Percentiles rank a stretch among this genome's conserved stretches.
Conservation (phyloP, 148 eudicot genomes). For the Cornus kousa region DNA sequence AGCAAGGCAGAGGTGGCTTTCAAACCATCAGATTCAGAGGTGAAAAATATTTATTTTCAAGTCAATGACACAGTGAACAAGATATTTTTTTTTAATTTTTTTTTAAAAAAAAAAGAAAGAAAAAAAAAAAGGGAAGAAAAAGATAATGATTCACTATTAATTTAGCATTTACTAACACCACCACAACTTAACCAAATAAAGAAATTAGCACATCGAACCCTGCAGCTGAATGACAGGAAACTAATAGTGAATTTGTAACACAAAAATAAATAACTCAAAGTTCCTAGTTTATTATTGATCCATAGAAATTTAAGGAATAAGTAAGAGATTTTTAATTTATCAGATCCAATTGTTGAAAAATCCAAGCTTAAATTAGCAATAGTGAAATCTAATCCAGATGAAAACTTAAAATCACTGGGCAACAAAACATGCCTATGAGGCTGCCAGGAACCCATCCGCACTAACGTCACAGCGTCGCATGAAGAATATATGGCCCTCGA, state of each 20-base stretch:
- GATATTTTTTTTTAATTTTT: too few species aligned
- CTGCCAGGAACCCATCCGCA: too few species aligned
- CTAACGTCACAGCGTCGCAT: too few species aligned
- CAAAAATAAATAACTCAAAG: not conserved
- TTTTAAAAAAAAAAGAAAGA: too few species aligned
- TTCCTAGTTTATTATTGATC: not conserved
- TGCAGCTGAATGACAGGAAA: slow-evolving; percentile 3
- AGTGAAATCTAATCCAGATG: too few species aligned
- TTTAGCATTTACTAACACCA: slow-evolving; percentile 1
- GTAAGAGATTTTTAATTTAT: not conserved
- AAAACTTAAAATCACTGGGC: not conserved
- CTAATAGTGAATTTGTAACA: not conserved
- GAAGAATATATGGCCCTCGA: too few species aligned
- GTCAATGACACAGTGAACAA: not conserved
- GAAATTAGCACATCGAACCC: not conserved
- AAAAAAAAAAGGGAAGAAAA: not conserved
- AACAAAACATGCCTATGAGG: not conserved
- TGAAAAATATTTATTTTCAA: not conserved
- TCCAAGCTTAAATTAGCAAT: not conserved
- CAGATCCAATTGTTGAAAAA: not conserved
- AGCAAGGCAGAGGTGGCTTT: not conserved
- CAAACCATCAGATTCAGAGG: not conserved
- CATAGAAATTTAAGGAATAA: not conserved
- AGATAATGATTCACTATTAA: not conserved
- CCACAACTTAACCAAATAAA: not conserved